Evolutionary conservation across 2,329 filamentous ascomycete genomes (phyloP), one percentile per base, ranked within the genome.

Genomic region (Pestalotiopsis sp.): DNA sequence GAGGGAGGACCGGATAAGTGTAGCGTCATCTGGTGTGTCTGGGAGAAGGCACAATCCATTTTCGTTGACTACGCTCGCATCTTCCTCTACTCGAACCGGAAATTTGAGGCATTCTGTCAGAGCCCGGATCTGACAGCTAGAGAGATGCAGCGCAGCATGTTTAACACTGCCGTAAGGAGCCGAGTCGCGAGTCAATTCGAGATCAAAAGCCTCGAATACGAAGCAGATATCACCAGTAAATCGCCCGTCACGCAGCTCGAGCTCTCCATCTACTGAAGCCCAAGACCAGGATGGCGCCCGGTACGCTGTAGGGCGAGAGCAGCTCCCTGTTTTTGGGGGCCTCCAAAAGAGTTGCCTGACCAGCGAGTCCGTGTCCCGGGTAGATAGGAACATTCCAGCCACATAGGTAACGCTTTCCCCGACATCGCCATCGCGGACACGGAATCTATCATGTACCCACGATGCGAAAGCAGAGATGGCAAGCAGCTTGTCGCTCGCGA

Each of bases 401-500:
- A 64, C 61, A n/a, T 64, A 64, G 0, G 38, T 17, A 14, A 5
- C 5, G 38, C 14, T 23, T 14, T 5, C 61, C 4, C 20, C 38
- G n/a, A 52, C 12, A 12, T n/a, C 38, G 20, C 14, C 23, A 40
- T 66, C 69, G 40, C 59, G 17, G n/a, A 20, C 61, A 0, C 40
- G 61, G 20, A 45, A 64, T 68, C 69, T 70, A 17, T 41, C 60
- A 27, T 68, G 45, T 23, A 73, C 25, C 45, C 68, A 70, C 2
- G 68, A 69, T 3, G 72, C 73, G 36, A 74, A 58, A 7, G 72
- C 72, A 12, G 73, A 72, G 27, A 74, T 68, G 27, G 73, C 73
- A 12, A 70, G 70, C 5, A 74, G 60, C 57, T 74, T 74, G 27
- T 74, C 73, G n/a, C 60, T 56, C 3, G 65, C 14, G 60, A 72